phyloP scores from a whole-genome alignment of 2,329 filamentous ascomycete species.

The Phyllosticta citrichinensis region DNA sequence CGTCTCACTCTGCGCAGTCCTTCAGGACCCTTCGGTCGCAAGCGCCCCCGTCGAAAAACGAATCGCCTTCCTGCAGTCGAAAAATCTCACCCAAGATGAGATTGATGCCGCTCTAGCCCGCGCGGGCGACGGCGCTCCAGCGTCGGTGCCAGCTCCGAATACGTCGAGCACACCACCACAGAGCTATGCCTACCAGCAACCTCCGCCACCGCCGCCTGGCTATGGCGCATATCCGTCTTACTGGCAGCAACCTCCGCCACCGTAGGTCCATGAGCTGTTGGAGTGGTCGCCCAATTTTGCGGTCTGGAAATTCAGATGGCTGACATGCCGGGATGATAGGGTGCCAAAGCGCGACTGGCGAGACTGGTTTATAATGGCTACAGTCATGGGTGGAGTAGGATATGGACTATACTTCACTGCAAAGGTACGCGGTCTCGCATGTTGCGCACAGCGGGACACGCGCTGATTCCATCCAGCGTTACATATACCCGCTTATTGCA shows the following conservation, averaged over 20 bases:
- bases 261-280: conserved; percentile 28
- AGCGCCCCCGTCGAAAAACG: conserved; percentile 86
- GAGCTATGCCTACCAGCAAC: conserved; percentile 36
- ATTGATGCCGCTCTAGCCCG: conserved; percentile 75
- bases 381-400: conserved; percentile 77
- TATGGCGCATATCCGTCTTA: conserved; percentile 46
- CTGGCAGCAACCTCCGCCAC: conserved; percentile 42
- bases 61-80: conserved; percentile 85
- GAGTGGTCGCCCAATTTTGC: neutral
- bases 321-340: conserved; percentile 13
- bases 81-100: conserved; percentile 95
- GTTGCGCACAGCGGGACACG: conserved; percentile 12
- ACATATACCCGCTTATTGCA: conserved; percentile 80
- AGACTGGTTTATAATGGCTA: conserved; percentile 99
- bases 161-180: conserved; percentile 32
- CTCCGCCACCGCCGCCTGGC: conserved; percentile 25
- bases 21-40: conserved; percentile 87
- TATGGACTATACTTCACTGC: conserved; percentile 84
- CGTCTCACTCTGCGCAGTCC: conserved; percentile 45
- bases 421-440: conserved; percentile 46
- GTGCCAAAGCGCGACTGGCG: conserved; percentile 83
- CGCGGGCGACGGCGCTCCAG: conserved; percentile 42
- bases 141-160: conserved; percentile 38
- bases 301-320: neutral
- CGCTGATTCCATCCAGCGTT: conserved; percentile 49